Evolutionary conservation across 2,329 filamentous ascomycete species (phyloP).

Genomic region (Trichoderma harzianum): DNA sequence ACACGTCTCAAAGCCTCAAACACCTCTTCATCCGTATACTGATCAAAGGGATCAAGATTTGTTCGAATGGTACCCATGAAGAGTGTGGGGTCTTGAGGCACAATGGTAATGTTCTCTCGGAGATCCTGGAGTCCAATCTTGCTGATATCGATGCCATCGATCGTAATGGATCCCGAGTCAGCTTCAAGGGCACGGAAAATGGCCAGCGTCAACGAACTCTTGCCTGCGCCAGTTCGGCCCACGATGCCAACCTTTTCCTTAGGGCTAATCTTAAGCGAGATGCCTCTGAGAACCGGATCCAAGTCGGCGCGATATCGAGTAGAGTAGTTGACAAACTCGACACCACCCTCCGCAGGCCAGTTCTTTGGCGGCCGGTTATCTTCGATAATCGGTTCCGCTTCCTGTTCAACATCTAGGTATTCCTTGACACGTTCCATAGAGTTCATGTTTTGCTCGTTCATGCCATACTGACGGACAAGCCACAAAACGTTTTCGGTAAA

Average conservation of each 20-base stretch:
- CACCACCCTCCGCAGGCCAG: conserved; percentile 82
- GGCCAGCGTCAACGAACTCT: conserved; percentile 89
- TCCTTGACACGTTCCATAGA: conserved; percentile 97
- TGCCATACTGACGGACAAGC: conserved; percentile 89
- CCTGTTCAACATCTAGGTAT: conserved; percentile 93
- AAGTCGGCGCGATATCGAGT: conserved; percentile 86
- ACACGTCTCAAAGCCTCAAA: conserved; percentile 83
- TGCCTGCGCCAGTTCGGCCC: conserved; percentile 90
- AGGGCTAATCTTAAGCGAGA: conserved; percentile 82
- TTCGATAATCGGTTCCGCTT: conserved; percentile 74
- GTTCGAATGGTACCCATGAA: conserved; percentile 89
- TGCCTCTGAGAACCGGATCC: conserved; percentile 76
- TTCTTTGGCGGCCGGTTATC: conserved; percentile 71
- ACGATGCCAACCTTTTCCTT: conserved; percentile 95
- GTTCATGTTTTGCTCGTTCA: conserved; percentile 99
- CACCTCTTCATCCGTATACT: conserved; percentile 87
- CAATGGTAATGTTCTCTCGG: conserved; percentile 91
- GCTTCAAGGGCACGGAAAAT: conserved; percentile 93
- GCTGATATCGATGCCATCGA: conserved; percentile 88
- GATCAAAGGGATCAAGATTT: conserved; percentile 88
- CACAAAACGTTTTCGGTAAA: conserved; percentile 97
- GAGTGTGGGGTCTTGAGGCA: conserved; percentile 92
- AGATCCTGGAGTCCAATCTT: conserved; percentile 89
- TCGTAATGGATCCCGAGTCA: conserved; percentile 81
- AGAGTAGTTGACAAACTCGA: conserved; percentile 85